phyloP scores from a whole-genome alignment of 2,329 filamentous ascomycete species.

The Arthrinium phaeospermum region DNA sequence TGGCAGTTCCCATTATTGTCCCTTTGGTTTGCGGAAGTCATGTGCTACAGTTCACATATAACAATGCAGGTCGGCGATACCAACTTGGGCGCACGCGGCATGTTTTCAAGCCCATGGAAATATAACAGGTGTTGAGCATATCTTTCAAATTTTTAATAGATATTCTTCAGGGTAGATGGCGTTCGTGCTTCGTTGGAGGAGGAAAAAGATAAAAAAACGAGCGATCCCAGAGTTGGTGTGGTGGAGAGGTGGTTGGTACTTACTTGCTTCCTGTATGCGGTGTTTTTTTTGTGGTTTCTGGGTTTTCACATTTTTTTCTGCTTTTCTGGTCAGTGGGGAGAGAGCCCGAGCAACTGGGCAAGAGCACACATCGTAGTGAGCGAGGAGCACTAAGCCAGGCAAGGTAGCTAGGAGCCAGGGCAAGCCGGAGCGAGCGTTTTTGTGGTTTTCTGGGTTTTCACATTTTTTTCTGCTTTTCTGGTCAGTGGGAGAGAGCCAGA shows the following conservation, averaged over 20 bases:
- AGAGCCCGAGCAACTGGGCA: not conserved
- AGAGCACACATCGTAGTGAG: not conserved
- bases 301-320: not conserved
- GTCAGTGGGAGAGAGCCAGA: not conserved
- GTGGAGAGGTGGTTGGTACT: not conserved
- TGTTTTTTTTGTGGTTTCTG: not conserved
- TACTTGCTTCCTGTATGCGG: not conserved
- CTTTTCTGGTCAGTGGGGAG: not conserved
- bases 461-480: not conserved
- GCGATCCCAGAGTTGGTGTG: not conserved
- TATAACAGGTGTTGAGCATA: not conserved
- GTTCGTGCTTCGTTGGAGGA: rapidly evolving
- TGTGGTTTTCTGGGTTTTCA: not conserved
- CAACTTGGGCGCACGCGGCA: no score
- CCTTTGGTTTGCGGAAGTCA: not conserved
- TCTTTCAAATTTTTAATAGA: not conserved
- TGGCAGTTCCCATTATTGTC: no score
- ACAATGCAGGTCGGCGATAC: not conserved
- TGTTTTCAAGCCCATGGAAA: not conserved
- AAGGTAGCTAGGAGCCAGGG: not conserved
- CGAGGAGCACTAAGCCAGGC: not conserved
- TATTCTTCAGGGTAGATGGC: rapidly evolving
- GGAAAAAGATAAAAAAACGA: not conserved
- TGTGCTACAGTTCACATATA: not conserved
- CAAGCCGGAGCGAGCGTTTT: not conserved